Evolutionary conservation across 306 rosid species (phyloP), one percentile per base, ranked within the genome.

Genomic region (Malus sylvestris): DNA sequence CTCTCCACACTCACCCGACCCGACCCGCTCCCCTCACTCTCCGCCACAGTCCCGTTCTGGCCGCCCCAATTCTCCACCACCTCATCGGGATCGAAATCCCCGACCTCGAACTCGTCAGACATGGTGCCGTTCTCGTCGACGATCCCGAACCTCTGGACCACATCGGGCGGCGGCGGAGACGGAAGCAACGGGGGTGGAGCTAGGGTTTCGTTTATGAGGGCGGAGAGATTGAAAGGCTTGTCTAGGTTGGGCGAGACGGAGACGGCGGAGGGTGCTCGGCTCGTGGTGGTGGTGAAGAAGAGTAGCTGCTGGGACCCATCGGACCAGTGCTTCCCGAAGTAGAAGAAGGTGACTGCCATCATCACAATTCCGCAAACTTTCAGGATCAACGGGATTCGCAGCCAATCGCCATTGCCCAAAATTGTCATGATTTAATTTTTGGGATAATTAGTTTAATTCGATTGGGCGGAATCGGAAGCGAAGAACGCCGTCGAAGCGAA

Each of bases 111-210:
- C 15, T 90, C 88, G 19, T 87, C 91, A 6, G 97, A 76, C 97
- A 91, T 94, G 46, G 96, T 91, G 44, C 97, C 98, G 70, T 92
- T 89, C 83, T 92, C 92, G 44, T 82, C 84, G 63, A 92, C 89
- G 76, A 94, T 85, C 81, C 97, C 98, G 69, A 86, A 86, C 78
- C 87, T 82, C 87, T 71, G 76, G 22, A 88, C 30, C 23, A 80
- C 58, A 15, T 3, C 67, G 52, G 86, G 16, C 52, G 83, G 78
- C 1, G 80, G 79, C 0, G 72, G 57, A 0, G 84, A 74, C 6
- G 84, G 73, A 13, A 81, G 75, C 1, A 78, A 76, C 1, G 71
- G 23, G 77, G 80, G 62, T 23, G 20, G 18, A 72, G 60, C 53
- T 63, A 45, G 79, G 55, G 85, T 70, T 42, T 16, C 33, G 45